Base-by-base conservation (phyloP, 345 rosid species). In the Euphorbia tirucalli region DNA sequence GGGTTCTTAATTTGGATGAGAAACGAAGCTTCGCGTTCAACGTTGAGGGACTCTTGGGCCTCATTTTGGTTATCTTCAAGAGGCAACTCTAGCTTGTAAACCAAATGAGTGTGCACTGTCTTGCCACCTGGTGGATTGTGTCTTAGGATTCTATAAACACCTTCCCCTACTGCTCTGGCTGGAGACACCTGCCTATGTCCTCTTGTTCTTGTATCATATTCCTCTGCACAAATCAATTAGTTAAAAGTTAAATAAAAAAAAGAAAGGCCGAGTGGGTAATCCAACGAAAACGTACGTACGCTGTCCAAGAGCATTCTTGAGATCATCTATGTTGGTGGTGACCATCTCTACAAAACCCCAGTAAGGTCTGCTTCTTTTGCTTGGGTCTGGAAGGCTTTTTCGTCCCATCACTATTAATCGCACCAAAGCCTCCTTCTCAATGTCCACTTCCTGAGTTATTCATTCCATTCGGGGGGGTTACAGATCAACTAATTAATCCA, bases 281-380 rank as follows among this genome's bases (percentile, higher is more conserved):
- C n/a, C 11, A 44, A 44, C 1, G 15, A 44, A 44, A 44, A 44
- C 5, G 4, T 35, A 35, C 10, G 15, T 80, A 88, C 96, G 88
- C 85, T 85, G 89, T 83, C 76, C 76, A 11, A 89, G 88, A 48
- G 88, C 92, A 75, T 41, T 35, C 76, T 88, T 89, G 44, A 85
- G 71, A 69, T 87, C 75, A 35, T 89, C 86, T 13, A 85, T 82
- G n/a, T 81, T 74, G 3, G 81, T 85, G 14, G 92, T 85, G 59
- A 93, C 93, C 85, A 87, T 54, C 27, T 88, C 95, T 3, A 93
- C 89, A 70, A 87, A 93, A 1, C 96, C 91, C 98, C 95, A 89
- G 43, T 73, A 89, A 16, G 95, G 87, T 39, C 77, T 87, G 19
- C 85, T 80, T 46, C 74, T 86, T 74, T 87, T 76, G 71, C 83